phyloP scores from a whole-genome alignment of 495 filamentous ascomycete species.

The Aspergillus conjunctus region DNA sequence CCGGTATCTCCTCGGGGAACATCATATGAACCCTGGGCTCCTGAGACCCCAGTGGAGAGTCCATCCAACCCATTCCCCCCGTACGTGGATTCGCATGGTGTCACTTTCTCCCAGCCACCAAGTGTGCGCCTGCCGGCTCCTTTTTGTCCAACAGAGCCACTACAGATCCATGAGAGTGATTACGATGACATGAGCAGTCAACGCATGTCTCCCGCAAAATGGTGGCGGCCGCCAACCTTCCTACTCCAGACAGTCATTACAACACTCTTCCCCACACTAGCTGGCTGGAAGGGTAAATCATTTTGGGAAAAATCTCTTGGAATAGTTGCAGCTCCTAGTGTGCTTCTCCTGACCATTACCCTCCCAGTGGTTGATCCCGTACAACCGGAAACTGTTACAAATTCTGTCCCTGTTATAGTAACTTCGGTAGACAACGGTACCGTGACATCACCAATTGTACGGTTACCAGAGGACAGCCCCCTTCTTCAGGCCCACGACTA shows the following conservation, averaged over 20 bases:
- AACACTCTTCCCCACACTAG: constrained; percentile 88
- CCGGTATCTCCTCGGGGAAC: constrained; percentile 39
- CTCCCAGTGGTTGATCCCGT: constrained; percentile 83
- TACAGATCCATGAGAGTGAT: constrained; percentile 35
- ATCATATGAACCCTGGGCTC: constrained; percentile 11
- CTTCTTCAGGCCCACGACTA: constrained; percentile 27
- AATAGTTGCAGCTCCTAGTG: constrained; percentile 79
- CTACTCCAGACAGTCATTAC: constrained; percentile 66
- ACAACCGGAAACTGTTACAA: constrained; percentile 48
- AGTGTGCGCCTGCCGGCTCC: constrained; percentile 56
- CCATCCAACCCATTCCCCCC: constrained; percentile 53
- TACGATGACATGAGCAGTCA: constrained; percentile 23
- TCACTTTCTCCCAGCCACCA: constrained; percentile 51
- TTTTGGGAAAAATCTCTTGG: constrained; percentile 77
- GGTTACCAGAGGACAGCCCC: constrained; percentile 51
- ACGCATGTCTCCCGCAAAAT: constrained; percentile 38
- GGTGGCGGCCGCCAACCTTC: constrained; percentile 77
- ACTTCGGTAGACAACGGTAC: constrained; percentile 34
- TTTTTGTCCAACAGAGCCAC: constrained; percentile 52
- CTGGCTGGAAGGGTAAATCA: constrained; percentile 73
- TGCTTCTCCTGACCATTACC: constrained; percentile 88
- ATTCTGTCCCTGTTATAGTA: constrained; percentile 43
- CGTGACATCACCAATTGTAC: constrained; percentile 33
- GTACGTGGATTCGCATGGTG: constrained; percentile 46
- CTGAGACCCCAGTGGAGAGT: constrained; percentile 26